phyloP scores from a whole-genome alignment of 208 protist genomes.

The Wallacemonas rigidus region DNA sequence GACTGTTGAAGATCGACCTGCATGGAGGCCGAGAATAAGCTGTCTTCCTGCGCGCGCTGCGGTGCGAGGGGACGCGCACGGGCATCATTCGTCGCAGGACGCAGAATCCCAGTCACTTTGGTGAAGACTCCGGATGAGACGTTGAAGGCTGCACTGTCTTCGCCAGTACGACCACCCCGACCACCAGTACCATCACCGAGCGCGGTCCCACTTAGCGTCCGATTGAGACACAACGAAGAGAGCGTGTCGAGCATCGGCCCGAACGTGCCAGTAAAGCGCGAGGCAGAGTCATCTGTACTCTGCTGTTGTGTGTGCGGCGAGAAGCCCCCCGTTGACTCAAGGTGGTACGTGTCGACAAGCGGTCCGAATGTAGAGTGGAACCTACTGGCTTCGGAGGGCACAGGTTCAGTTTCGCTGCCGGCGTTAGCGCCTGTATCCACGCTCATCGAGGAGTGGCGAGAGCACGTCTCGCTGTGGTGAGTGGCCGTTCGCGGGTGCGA shows the following conservation, averaged over 20 bases:
- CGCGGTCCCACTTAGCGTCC: neutral
- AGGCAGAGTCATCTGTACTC: neutral
- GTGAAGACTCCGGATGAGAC: neutral
- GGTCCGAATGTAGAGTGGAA: slow-evolving; percentile 7
- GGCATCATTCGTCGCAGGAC: neutral
- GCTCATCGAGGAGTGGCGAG: too few relatives aligned
- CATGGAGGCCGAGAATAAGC: neutral
- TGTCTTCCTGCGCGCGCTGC: neutral
- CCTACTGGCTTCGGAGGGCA: neutral
- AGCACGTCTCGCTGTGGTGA: neutral
- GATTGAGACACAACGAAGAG: neutral
- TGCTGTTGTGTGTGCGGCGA: neutral
- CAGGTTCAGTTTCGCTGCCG: neutral
- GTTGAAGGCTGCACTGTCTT: neutral
- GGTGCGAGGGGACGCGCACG: neutral
- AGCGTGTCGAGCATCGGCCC: slow-evolving; percentile 27
- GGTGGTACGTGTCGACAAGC: slow-evolving; percentile 9
- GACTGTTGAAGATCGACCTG: slow-evolving; percentile 5
- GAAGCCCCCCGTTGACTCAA: neutral
- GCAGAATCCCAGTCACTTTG: neutral
- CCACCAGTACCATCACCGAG: neutral
- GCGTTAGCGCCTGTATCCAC: too few relatives aligned
- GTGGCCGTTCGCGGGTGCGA: neutral
- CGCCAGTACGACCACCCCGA: too few relatives aligned
- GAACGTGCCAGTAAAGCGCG: slow-evolving; percentile 19